Conservation (phyloP, 176 grass and related monocot species). For the Secale cereale region DNA sequence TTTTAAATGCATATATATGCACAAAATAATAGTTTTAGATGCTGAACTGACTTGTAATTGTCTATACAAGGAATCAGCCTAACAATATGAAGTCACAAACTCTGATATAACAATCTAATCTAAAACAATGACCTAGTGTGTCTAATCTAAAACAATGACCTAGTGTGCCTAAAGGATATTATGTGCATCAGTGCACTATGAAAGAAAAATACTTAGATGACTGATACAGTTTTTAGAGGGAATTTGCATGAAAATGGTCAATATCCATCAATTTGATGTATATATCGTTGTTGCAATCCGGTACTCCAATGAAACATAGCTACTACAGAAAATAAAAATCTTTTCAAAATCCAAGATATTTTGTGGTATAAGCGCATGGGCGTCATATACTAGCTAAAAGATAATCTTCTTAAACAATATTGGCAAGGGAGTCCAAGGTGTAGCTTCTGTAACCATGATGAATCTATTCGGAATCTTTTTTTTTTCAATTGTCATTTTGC, state of each 20-base stretch:
- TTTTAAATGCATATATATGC: slow-evolving; percentile 1
- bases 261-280: neutral
- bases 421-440: neutral
- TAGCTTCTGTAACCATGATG: neutral
- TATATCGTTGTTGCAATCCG: neutral
- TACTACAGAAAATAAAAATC: neutral
- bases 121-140: neutral
- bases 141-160: slow-evolving; percentile 9
- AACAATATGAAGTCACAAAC: neutral
- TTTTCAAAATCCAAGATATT: neutral
- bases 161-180: slow-evolving; percentile 4
- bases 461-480: neutral
- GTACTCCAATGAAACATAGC: neutral
- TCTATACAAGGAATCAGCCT: neutral
- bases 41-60: neutral
- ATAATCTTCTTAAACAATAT: neutral
- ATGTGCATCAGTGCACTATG: neutral
- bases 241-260: neutral
- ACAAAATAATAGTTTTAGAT: slow-evolving; percentile 4
- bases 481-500: neutral
- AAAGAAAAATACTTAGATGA: neutral
- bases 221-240: neutral
- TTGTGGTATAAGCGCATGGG: neutral
- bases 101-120: slow-evolving; percentile 9
- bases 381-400: neutral